Evolutionary conservation across 352 stramenopile species (phyloP).

Genomic region (Globisporangium solare): DNA sequence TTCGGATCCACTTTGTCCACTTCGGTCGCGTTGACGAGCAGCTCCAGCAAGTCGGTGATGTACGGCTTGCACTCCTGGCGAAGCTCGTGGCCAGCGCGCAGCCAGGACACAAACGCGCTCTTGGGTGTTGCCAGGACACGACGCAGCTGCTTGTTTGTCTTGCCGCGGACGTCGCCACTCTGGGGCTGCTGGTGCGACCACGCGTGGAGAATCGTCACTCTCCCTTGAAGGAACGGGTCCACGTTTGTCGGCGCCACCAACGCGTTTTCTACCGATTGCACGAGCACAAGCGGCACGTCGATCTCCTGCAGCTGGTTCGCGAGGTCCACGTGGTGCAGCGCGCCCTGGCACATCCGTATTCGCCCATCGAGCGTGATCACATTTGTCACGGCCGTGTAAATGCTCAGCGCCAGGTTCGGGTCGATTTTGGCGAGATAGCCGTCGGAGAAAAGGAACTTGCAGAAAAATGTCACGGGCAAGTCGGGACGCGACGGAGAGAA

Average conservation of each 20-base stretch:
- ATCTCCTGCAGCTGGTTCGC: conserved; percentile 45
- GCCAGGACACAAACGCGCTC: conserved; percentile 86
- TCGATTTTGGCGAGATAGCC: conserved; percentile 84
- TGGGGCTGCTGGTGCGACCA: conserved; percentile 75
- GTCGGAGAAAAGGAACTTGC: conserved; percentile 91
- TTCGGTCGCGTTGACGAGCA: conserved; percentile 58
- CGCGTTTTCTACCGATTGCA: conserved; percentile 88
- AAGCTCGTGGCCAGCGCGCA: conserved; percentile 84
- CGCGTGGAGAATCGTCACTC: conserved; percentile 53
- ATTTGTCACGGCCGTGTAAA: conserved; percentile 92
- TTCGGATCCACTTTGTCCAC: conserved; percentile 3
- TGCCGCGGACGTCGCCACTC: conserved; percentile 37
- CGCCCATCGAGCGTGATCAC: conserved; percentile 87
- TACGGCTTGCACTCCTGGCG: conserved; percentile 86
- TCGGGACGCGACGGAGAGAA: conserved; percentile 78
- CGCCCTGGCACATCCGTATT: conserved; percentile 73
- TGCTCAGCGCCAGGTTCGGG: conserved; percentile 86
- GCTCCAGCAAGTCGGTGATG: conserved; percentile 76
- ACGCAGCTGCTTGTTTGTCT: conserved; percentile 46
- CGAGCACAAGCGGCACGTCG: conserved; percentile 67
- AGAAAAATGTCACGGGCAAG: conserved; percentile 85
- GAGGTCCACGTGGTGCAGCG: conserved; percentile 75
- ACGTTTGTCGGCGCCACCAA: conserved; percentile 88
- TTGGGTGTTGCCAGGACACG: conserved; percentile 43
- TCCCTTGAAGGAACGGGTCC: conserved; percentile 87